A percentile compares a stretch with the other conserved stretches of the same genome.
Evolutionary conservation across 2,329 filamentous ascomycete species (phyloP).

Genomic region (Colletotrichum liaoningense): DNA sequence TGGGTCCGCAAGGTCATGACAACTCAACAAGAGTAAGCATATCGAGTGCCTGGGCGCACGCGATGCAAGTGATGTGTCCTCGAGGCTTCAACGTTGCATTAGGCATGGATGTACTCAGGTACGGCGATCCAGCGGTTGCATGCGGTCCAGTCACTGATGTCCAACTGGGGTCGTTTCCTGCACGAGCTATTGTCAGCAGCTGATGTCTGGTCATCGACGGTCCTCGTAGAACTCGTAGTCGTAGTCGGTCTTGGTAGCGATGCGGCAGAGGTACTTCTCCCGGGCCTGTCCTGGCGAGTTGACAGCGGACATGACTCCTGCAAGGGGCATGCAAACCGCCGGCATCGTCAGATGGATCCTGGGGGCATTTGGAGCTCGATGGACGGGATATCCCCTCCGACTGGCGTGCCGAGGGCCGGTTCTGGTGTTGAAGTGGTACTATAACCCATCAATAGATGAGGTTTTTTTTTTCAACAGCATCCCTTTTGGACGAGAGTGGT

Average conservation of each 20-base stretch:
- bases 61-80: neutral
- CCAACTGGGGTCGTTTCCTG: neutral
- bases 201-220: conserved; percentile 12
- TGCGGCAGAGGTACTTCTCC: neutral
- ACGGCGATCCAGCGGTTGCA: neutral
- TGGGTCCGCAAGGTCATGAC: neutral
- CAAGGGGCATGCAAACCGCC: conserved; percentile 4
- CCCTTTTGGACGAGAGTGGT: neutral
- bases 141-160: neutral
- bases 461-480: neutral
- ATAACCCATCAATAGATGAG: neutral
- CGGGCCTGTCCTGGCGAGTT: conserved; percentile 20
- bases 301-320: conserved; percentile 32
- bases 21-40: neutral
- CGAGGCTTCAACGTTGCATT: neutral
- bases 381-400: conserved; percentile 6
- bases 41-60: neutral
- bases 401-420: neutral
- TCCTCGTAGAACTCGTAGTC: conserved; percentile 1
- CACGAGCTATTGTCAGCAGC: neutral
- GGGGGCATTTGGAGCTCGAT: neutral
- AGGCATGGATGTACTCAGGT: neutral
- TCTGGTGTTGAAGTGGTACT: neutral
- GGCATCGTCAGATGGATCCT: conserved; percentile 3
- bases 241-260: conserved; percentile 1